A percentile compares a stretch with the other conserved stretches of the same genome.
phyloP scores from a whole-genome alignment of 2,329 filamentous ascomycete genomes.

The Pseudogymnoascus sp. region DNA sequence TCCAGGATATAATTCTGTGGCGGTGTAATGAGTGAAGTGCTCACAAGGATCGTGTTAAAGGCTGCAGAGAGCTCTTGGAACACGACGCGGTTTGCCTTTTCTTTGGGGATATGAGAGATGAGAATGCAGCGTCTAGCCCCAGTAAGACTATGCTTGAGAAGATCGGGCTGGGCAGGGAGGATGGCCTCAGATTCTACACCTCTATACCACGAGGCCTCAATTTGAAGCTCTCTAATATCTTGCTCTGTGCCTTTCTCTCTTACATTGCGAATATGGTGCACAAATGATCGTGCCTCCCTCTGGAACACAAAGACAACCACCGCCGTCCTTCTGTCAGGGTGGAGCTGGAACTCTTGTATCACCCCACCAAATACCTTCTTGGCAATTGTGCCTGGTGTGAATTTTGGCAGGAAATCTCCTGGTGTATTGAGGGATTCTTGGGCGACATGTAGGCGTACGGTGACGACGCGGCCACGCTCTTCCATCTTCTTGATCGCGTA shows the following conservation, averaged over 20 bases:
- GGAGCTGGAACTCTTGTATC: slow-evolving; percentile 12
- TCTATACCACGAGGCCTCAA: slow-evolving; percentile 10
- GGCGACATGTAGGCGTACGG: slow-evolving; percentile 1
- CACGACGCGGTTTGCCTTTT: not conserved
- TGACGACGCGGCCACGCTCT: slow-evolving; percentile 5
- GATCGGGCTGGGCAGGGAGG: not conserved
- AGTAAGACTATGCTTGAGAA: not conserved
- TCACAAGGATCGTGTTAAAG: not conserved
- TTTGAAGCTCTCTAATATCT: slow-evolving; percentile 10
- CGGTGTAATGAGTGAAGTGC: not conserved
- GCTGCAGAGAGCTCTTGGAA: not conserved
- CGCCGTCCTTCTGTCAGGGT: not conserved
- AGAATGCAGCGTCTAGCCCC: not conserved
- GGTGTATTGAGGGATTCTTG: not conserved
- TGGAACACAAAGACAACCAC: slow-evolving; percentile 10
- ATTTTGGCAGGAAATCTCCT: not conserved
- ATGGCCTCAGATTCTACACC: not conserved
- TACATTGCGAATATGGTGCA: slow-evolving; percentile 4
- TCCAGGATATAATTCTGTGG: not conserved
- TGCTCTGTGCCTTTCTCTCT: slow-evolving; percentile 8
- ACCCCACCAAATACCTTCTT: slow-evolving; percentile 9
- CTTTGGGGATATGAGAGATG: not conserved
- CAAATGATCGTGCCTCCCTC: slow-evolving; percentile 7
- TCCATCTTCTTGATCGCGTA: not conserved
- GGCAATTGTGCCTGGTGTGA: slow-evolving; percentile 8